Evolutionary conservation across 768 basidiomycete genomes (phyloP).

Genomic region (Lactifluus subvellereus): DNA sequence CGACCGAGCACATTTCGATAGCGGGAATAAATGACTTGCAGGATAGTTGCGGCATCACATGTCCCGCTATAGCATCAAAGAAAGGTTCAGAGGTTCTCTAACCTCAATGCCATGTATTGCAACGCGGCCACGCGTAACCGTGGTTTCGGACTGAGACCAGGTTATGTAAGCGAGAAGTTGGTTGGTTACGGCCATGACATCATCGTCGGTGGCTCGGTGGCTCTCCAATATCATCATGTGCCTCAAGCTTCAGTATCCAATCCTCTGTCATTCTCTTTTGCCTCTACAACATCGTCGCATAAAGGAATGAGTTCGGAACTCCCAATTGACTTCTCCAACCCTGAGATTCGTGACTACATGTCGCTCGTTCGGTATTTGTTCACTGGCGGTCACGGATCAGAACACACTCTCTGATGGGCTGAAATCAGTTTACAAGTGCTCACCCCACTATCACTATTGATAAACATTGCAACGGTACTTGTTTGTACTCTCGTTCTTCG

Average conservation of each 20-base stretch:
- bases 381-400: background rate
- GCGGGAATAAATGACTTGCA: slow-evolving; percentile 13
- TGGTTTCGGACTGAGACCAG: background rate
- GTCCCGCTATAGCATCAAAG: background rate
- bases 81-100: background rate
- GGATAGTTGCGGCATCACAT: background rate
- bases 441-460: slow-evolving; percentile 76
- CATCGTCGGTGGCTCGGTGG: too few relatives aligned
- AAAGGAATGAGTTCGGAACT: slow-evolving; percentile 43
- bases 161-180: background rate
- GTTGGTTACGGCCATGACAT: background rate
- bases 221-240: background rate
- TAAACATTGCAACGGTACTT: slow-evolving; percentile 67
- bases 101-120: background rate
- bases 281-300: background rate
- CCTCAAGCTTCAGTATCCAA: background rate
- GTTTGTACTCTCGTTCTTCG: slow-evolving; percentile 63
- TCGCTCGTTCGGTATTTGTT: slow-evolving; percentile 49
- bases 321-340: slow-evolving; percentile 53
- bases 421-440: slow-evolving; percentile 67
- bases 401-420: background rate
- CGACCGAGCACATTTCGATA: background rate
- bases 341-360: slow-evolving; percentile 60
- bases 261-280: background rate
- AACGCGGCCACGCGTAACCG: background rate